phyloP scores from a whole-genome alignment of 192 early-diverging fungal species.

The Entomortierella lignicola region DNA sequence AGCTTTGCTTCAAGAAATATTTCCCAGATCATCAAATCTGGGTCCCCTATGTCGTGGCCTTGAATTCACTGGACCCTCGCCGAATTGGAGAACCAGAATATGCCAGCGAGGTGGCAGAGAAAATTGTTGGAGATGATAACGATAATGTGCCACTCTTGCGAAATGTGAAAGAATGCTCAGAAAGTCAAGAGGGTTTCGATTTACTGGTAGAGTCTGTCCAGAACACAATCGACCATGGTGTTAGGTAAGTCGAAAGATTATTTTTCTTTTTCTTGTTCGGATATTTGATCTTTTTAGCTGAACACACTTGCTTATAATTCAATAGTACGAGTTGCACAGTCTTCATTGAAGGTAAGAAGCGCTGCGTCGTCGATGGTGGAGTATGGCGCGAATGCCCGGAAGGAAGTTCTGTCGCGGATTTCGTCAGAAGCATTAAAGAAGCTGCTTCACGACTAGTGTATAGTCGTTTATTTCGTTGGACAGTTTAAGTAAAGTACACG shows the following conservation, averaged over 20 bases:
- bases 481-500: too few species aligned
- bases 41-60: slow-evolving; percentile 55
- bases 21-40: slow-evolving; percentile 48
- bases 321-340: slow-evolving; percentile 68
- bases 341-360: slow-evolving; percentile 64
- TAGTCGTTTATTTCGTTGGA: slow-evolving; percentile 9
- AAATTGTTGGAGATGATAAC: background rate
- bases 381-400: slow-evolving; percentile 56
- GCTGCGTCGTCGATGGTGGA: slow-evolving; percentile 73
- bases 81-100: slow-evolving; percentile 32
- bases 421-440: slow-evolving; percentile 51
- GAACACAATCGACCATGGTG: slow-evolving; percentile 57
- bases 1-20: slow-evolving; percentile 60
- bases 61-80: slow-evolving; percentile 43
- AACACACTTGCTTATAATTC: background rate
- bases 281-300: background rate
- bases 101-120: slow-evolving; percentile 21
- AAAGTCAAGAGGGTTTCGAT: slow-evolving; percentile 26
- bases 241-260: too few species aligned
- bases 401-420: slow-evolving; percentile 43
- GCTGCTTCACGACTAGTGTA: slow-evolving; percentile 12
- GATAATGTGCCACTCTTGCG: background rate
- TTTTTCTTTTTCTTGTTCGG: background rate
- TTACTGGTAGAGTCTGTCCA: slow-evolving; percentile 62
- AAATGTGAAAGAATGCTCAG: slow-evolving; percentile 12